Evolutionary conservation across 768 basidiomycete genomes (phyloP).

Genomic region (Hypholoma sublateritium): DNA sequence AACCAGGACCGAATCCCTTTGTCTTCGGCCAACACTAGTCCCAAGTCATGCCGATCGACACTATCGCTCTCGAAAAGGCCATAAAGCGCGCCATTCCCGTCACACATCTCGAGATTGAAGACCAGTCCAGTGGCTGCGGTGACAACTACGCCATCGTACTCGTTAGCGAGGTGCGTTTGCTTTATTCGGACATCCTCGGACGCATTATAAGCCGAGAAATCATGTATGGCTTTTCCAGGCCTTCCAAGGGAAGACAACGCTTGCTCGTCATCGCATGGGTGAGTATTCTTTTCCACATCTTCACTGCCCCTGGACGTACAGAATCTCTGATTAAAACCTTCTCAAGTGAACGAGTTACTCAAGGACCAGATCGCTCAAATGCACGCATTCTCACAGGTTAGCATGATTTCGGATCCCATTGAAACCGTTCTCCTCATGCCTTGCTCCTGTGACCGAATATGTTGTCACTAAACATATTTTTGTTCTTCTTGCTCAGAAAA

Average conservation of each 20-base stretch:
- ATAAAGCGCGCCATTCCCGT: conserved; percentile 66
- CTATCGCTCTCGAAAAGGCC: conserved; percentile 54
- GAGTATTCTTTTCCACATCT: conserved; percentile 15
- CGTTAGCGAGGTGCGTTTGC: conserved; percentile 64
- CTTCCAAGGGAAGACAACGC: conserved; percentile 79
- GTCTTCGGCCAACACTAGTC: neutral
- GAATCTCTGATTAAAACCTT: neutral
- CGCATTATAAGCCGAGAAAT: neutral
- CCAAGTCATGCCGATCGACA: conserved; percentile 58
- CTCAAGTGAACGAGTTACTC: conserved; percentile 71
- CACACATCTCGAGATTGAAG: conserved; percentile 68
- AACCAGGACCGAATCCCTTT: too few species aligned
- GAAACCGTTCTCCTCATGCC: neutral
- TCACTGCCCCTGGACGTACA: conserved; percentile 3
- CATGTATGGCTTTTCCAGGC: conserved; percentile 37
- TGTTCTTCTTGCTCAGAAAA: conserved; percentile 50
- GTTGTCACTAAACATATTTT: neutral
- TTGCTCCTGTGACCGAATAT: neutral
- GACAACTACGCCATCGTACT: conserved; percentile 73
- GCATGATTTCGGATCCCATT: neutral
- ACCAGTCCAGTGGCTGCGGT: conserved; percentile 80
- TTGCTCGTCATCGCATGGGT: conserved; percentile 76
- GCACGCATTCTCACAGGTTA: conserved; percentile 89
- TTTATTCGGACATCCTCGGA: neutral
- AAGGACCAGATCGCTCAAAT: conserved; percentile 76